These are phyloP conservation scores for Xylaria multiplex DNA, from an alignment of 2,329 filamentous ascomycete genomes.

Conservation along the genomic window DNA sequence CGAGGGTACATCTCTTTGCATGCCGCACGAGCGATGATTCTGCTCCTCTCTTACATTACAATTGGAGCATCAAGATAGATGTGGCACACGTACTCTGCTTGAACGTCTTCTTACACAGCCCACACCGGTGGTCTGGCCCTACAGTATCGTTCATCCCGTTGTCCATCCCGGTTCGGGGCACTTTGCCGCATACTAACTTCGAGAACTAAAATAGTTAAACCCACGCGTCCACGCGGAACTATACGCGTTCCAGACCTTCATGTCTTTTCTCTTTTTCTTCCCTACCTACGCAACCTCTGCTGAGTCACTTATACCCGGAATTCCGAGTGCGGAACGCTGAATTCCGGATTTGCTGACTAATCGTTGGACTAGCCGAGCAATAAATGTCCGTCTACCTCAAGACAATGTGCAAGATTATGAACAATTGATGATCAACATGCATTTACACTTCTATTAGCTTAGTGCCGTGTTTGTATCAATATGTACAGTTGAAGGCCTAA, in stretches of 20 bases:
- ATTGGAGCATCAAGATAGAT: neutral
- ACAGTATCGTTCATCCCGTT: constrained; percentile 29
- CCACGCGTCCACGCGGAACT: constrained; percentile 24
- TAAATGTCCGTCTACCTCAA: too few species aligned
- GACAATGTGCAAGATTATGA: neutral
- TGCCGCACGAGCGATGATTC: constrained; percentile 43
- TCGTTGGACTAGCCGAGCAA: too few species aligned
- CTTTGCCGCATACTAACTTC: neutral
- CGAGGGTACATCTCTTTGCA: constrained; percentile 40
- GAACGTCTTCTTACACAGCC: constrained; percentile 40
- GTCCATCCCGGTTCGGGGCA: neutral
- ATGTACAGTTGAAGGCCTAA: constrained; percentile 32
- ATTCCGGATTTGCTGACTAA: neutral
- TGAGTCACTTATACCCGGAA: constrained; percentile 34
- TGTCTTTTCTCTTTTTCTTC: constrained; percentile 6
- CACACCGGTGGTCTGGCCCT: constrained; percentile 31
- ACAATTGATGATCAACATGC: constrained; percentile 1
- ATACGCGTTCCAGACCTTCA: constrained; percentile 13
- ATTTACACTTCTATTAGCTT: constrained; percentile 2
- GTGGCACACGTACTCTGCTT: constrained; percentile 38
- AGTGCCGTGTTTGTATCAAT: constrained; percentile 22
- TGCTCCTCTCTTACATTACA: constrained; percentile 16
- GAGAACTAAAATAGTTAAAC: neutral
- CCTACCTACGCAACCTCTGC: neutral
- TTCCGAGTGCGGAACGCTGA: constrained; percentile 9